Evolutionary conservation across 306 rosid genomes (phyloP), one percentile per base, ranked within the genome.

Genomic region (Pterocarpus santalinus): DNA sequence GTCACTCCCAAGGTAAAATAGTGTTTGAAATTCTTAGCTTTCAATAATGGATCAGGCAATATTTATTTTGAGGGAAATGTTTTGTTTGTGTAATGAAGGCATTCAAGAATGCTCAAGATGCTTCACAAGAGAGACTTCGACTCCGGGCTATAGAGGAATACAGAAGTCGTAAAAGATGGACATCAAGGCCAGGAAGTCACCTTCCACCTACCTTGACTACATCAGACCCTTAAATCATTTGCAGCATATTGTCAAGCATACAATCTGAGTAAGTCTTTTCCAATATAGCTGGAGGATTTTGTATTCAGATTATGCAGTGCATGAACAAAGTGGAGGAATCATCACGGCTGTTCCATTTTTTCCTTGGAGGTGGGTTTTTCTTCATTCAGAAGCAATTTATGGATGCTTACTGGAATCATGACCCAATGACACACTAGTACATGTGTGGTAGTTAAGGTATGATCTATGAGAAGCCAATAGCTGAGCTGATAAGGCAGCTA

Each of bases 111-210:
- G 72, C 79, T 62, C 92, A 87, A 68, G 89, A 75, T 85, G 94
- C 93, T 77, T 95, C 94, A 12, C 90, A 93, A 80, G 96, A 90
- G 92, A 89, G 97, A 78, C 85, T 93, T 81, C 87, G 97, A 60
- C 85, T 91, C 67, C 86, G 84, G 82, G 98, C 98, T 41, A 87
- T 95, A n/a, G 95, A 93, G 87, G 89, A 88, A 11, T 95, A 95
- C 78, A 79, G 99, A 74, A 84, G 85, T 52, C 93, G 98, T 39
- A 93, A 89, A 76, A 89, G 87, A 78, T 95, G 98, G 98, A 78
- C 82, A 17, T 90, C 96, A 56, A 87, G 99, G 89, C 98, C 94
- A 7, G 98, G 99, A 80, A 78, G 79, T 80, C 91, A 90, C 63
- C 78, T 90, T 61, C 92, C 92, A 57, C 76, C 85, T 46, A 78